Conservation (phyloP, 169 alveolate species). For the Amoebophrya sp. region DNA sequence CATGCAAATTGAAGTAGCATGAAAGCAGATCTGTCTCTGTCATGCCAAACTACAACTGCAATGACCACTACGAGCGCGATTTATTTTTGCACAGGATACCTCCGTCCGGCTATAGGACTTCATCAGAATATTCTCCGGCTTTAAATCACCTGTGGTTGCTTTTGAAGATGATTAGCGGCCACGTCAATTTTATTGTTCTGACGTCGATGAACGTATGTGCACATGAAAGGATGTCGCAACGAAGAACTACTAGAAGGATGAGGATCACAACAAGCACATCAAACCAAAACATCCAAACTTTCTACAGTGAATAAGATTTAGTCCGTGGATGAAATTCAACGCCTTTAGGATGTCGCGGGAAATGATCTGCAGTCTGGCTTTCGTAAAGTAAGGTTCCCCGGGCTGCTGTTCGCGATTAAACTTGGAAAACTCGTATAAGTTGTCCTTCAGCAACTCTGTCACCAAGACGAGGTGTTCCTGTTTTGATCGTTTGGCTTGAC, state of each 20-base stretch:
- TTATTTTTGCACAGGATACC: slow-evolving; percentile 23
- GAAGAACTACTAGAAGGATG: no score
- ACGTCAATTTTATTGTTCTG: no score
- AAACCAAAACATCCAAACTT: not conserved
- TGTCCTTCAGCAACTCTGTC: slow-evolving; percentile 80
- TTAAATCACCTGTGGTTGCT: slow-evolving; percentile 20
- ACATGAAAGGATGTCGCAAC: no score
- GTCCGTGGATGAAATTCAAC: slow-evolving; percentile 61
- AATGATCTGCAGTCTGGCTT: not conserved
- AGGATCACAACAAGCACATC: not conserved
- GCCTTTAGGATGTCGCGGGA: slow-evolving; percentile 60
- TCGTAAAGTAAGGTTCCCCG: not conserved
- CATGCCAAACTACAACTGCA: no score
- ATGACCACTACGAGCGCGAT: no score
- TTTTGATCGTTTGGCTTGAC: slow-evolving; percentile 72
- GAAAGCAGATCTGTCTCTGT: no score
- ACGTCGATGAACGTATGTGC: not conserved
- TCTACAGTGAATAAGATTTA: slow-evolving; percentile 65
- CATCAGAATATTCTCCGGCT: slow-evolving; percentile 82
- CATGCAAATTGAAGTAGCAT: no score
- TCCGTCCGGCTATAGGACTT: slow-evolving; percentile 61
- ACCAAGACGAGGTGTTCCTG: slow-evolving; percentile 88
- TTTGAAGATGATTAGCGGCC: no score
- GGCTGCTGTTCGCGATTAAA: slow-evolving; percentile 35
- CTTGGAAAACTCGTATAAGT: slow-evolving; percentile 43